Conservation (phyloP, 2,329 filamentous ascomycete genomes). For the Colletotrichum sp. region DNA sequence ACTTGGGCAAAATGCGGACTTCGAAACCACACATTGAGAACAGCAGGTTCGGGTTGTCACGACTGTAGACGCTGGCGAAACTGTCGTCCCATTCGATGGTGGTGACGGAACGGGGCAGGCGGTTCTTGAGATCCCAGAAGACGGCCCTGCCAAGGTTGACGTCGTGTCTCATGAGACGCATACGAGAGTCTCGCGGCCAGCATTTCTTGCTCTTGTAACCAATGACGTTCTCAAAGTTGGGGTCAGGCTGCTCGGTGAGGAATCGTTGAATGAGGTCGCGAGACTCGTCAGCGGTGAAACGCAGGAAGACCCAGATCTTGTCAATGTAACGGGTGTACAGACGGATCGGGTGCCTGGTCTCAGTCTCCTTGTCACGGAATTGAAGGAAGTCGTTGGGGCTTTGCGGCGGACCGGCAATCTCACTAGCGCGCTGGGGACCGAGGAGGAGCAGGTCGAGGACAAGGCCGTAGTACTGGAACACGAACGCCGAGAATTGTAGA, state of each 20-base stretch:
- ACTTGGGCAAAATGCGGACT: conserved; percentile 94
- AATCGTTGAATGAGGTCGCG: conserved; percentile 96
- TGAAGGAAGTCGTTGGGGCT: conserved; percentile 97
- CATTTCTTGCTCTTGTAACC: conserved; percentile 99
- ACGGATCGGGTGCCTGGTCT: conserved; percentile 92
- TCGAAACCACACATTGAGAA: conserved; percentile 99
- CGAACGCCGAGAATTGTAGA: conserved; percentile 96
- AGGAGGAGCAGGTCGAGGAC: conserved; percentile 93
- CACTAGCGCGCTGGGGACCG: conserved; percentile 93
- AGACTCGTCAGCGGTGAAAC: conserved; percentile 93
- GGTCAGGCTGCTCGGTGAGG: conserved; percentile 96
- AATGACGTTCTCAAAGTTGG: conserved; percentile 99
- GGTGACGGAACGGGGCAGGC: conserved; percentile 90
- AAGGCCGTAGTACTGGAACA: conserved; percentile 98
- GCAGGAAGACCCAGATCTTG: conserved; percentile 97
- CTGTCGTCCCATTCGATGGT: conserved; percentile 99
- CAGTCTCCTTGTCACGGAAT: conserved; percentile 91
- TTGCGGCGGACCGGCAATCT: conserved; percentile 93
- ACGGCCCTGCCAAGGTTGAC: conserved; percentile 97
- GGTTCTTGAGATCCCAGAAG: conserved; percentile 99
- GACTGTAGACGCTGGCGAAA: conserved; percentile 96
- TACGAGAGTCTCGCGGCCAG: conserved; percentile 96
- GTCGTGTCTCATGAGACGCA: conserved; percentile 98
- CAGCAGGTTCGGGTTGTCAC: conserved; percentile 94
- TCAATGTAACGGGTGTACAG: conserved; percentile 98